Conservation (phyloP, 2,329 filamentous ascomycete species). For the Aureobasidium sp. region DNA sequence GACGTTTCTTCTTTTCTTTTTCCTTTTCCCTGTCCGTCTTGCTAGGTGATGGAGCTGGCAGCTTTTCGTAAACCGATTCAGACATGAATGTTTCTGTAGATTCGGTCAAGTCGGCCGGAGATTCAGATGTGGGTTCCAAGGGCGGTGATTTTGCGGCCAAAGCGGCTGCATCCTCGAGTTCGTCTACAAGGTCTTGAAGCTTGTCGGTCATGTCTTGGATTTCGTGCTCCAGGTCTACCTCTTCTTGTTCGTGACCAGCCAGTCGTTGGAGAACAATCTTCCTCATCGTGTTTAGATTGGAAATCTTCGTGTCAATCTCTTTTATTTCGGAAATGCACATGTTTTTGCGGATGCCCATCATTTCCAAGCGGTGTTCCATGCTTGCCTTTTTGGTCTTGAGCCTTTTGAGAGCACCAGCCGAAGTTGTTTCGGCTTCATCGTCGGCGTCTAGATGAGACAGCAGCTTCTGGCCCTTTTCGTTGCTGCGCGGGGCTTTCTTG, state of each 20-base stretch:
- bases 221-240: constrained; percentile 82
- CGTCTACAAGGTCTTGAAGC: constrained; percentile 57
- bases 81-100: constrained; percentile 77
- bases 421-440: constrained; percentile 52
- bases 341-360: constrained; percentile 88
- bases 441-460: constrained; percentile 47
- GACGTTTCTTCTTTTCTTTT: constrained; percentile 42
- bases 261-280: constrained; percentile 83
- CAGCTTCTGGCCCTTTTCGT: constrained; percentile 69
- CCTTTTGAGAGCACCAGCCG: constrained; percentile 60
- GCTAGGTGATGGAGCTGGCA: constrained; percentile 57
- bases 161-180: constrained; percentile 45
- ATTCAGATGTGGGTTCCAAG: constrained; percentile 16
- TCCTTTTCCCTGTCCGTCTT: constrained; percentile 37
- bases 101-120: constrained; percentile 31
- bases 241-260: constrained; percentile 81
- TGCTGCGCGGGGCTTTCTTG: constrained; percentile 58
- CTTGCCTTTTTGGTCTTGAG: constrained; percentile 73
- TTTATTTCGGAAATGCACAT: constrained; percentile 96
- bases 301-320: constrained; percentile 95
- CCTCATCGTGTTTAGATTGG: constrained; percentile 87
- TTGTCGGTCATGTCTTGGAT: constrained; percentile 55
- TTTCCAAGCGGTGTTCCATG: constrained; percentile 79
- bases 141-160: constrained; percentile 36
- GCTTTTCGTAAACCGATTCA: constrained; percentile 91